Evolutionary conservation across 768 basidiomycete genomes (phyloP), one percentile per base, ranked within the genome.

Genomic region (Lactifluus rugatus): DNA sequence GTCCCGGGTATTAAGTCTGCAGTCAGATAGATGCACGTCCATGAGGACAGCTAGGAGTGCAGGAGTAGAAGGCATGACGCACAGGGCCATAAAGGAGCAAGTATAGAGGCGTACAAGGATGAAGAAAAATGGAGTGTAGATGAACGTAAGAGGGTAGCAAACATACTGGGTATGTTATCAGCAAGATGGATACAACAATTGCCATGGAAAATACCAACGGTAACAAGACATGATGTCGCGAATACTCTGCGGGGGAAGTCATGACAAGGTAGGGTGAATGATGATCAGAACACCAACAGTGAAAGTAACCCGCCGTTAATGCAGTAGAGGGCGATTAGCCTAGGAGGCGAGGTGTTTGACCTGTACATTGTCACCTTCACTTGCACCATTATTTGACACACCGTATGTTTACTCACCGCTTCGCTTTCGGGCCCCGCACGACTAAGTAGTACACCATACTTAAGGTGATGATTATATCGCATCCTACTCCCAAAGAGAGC

Each of bases 401-500:
- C 4, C 0, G 19, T 3, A 16, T 13, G 31, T 41, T 28, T 41
- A 23, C 54, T 28, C 37, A 55, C 54, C 36, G 47, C 19, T 28
- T 55, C 37, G 19, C 25, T 17, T 26, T 19, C 25, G 46, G 5
- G 10, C 37, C 17, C 26, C 47, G 45, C 16, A 25, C 14, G 10
- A 37, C n/a, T 21, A 55, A 41, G 25, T 48, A 48, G 26, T 55
- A 55, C n/a, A 55, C 54, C 54, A 55, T 55, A 17, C 36, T 21
- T n/a, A 23, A 13, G 17, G 54, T 39, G 37, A 55, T 55, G 36
- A 7, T 41, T 13, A 55, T 25, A 25, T 55, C 47, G 47, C 54
- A 55, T 2, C 26, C 45, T 1, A 55, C 54, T 39, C 28, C 34
- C 2, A 48, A 23, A 2, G 46, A 48, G 17, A 55, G 11, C 11